phyloP scores from a whole-genome alignment of 2,329 filamentous ascomycete species.

The Exophiala viscosa region DNA sequence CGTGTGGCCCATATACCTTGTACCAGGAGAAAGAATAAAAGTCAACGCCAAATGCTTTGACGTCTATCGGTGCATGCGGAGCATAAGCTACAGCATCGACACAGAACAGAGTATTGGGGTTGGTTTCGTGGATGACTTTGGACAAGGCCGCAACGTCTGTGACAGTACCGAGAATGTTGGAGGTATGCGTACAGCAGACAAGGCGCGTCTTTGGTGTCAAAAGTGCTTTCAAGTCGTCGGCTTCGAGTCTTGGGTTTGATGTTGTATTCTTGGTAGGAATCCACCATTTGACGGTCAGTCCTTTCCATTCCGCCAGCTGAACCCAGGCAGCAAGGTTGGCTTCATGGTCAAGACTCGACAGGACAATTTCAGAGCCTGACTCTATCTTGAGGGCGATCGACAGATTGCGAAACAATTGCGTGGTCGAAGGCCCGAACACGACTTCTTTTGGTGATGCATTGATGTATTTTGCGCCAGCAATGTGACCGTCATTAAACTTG shows the following conservation, averaged over 20 bases:
- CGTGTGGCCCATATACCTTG: constrained; percentile 75
- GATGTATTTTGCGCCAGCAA: constrained; percentile 66
- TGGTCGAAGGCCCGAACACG: constrained; percentile 69
- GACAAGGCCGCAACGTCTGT: constrained; percentile 44
- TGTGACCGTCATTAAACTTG: constrained; percentile 58
- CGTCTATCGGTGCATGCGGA: constrained; percentile 67
- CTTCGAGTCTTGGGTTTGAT: constrained; percentile 59
- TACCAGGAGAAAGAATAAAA: constrained; percentile 81
- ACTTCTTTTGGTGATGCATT: constrained; percentile 66
- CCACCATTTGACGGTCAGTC: constrained; percentile 69
- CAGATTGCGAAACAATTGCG: constrained; percentile 71
- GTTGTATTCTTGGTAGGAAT: constrained; percentile 48
- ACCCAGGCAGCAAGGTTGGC: constrained; percentile 74
- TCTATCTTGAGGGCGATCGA: constrained; percentile 53
- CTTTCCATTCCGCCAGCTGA: constrained; percentile 59
- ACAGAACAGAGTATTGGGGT: constrained; percentile 58
- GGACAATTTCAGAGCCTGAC: constrained; percentile 62
- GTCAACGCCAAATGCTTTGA: constrained; percentile 65
- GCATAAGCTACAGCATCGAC: constrained; percentile 76
- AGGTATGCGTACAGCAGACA: constrained; percentile 67
- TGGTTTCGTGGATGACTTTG: constrained; percentile 36
- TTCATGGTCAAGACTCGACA: constrained; percentile 73
- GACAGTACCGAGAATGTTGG: constrained; percentile 70
- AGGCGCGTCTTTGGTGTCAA: constrained; percentile 64
- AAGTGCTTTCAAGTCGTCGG: constrained; percentile 54